Evolutionary conservation across 352 stramenopile genomes (phyloP).

Genomic region (Globisporangium cederbergense): DNA sequence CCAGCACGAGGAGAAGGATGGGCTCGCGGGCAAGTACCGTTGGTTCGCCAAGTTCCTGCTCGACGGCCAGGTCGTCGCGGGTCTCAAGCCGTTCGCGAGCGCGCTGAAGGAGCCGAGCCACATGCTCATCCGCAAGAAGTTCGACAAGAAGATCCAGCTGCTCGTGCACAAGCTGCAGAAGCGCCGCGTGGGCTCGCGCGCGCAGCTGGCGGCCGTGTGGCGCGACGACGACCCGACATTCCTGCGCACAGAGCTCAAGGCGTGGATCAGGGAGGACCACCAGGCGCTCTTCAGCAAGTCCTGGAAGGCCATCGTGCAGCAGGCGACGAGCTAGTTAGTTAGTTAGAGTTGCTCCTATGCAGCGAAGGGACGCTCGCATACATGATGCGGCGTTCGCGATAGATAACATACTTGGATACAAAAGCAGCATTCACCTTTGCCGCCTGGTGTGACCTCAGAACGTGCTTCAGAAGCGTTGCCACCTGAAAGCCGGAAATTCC

Average conservation of each 20-base stretch:
- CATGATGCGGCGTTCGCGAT: too few relatives aligned
- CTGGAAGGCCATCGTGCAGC: slow-evolving; percentile 33
- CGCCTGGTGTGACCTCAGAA: too few relatives aligned
- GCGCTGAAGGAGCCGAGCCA: slow-evolving; percentile 94
- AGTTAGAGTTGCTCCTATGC: background rate
- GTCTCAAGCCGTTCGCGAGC: slow-evolving; percentile 81
- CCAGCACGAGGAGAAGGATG: slow-evolving; percentile 29
- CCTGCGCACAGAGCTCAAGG: slow-evolving; percentile 44
- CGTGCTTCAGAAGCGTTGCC: too few relatives aligned
- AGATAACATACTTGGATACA: too few relatives aligned
- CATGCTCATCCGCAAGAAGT: slow-evolving; percentile 80
- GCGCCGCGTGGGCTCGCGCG: slow-evolving; percentile 36
- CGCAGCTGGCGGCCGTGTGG: slow-evolving; percentile 43
- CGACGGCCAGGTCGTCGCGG: slow-evolving; percentile 55
- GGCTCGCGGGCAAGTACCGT: slow-evolving; percentile 48
- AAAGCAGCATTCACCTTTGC: too few relatives aligned
- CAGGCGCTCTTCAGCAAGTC: slow-evolving; percentile 41
- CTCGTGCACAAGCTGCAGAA: slow-evolving; percentile 65
- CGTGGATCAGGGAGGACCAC: slow-evolving; percentile 60
- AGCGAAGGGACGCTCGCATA: background rate
- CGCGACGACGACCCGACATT: slow-evolving; percentile 36
- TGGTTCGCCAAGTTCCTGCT: slow-evolving; percentile 87
- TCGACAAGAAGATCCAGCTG: slow-evolving; percentile 85
- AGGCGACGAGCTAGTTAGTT: slow-evolving; percentile 8
- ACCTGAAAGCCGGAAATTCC: too few relatives aligned